Percentiles rank a stretch among this genome's conserved stretches.
phyloP scores from a whole-genome alignment of 208 protist genomes.

The Leishmania mexicana region DNA sequence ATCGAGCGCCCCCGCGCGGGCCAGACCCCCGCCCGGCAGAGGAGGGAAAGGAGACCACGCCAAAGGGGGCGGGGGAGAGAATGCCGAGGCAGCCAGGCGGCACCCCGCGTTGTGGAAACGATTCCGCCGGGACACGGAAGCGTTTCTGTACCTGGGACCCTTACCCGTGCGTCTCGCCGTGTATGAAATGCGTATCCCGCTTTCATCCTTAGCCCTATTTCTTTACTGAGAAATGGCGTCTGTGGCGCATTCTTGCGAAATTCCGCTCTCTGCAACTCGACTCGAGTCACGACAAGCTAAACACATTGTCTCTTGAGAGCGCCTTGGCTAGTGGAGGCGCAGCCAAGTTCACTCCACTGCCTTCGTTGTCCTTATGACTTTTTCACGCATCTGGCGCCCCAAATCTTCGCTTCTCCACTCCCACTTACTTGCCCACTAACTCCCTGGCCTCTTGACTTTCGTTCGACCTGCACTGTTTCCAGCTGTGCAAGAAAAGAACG shows the following conservation, averaged over 20 bases:
- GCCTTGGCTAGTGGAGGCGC: not conserved
- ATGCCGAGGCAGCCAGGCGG: too few relatives aligned
- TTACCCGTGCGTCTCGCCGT: not conserved
- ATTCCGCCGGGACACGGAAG: not conserved
- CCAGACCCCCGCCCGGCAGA: not conserved
- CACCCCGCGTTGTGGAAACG: not conserved
- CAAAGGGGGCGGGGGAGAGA: too few relatives aligned
- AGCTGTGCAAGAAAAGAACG: not conserved
- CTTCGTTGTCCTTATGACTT: not conserved
- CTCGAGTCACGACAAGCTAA: not conserved
- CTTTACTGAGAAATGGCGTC: too few relatives aligned
- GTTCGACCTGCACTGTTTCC: not conserved
- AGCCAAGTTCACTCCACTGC: too few relatives aligned
- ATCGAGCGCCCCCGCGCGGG: not conserved
- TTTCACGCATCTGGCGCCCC: not conserved
- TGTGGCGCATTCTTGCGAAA: not conserved
- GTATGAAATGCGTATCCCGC: not conserved
- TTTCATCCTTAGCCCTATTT: not conserved
- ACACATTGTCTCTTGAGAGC: not conserved
- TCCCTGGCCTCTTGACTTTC: not conserved
- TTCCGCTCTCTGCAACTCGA: not conserved
- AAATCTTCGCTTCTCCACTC: not conserved
- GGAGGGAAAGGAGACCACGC: not conserved
- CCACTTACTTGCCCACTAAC: not conserved
- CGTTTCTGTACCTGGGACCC: not conserved